Evolutionary conservation across 192 early-diverging fungal species (phyloP).

Genomic region (Rhizophlyctis rosea): DNA sequence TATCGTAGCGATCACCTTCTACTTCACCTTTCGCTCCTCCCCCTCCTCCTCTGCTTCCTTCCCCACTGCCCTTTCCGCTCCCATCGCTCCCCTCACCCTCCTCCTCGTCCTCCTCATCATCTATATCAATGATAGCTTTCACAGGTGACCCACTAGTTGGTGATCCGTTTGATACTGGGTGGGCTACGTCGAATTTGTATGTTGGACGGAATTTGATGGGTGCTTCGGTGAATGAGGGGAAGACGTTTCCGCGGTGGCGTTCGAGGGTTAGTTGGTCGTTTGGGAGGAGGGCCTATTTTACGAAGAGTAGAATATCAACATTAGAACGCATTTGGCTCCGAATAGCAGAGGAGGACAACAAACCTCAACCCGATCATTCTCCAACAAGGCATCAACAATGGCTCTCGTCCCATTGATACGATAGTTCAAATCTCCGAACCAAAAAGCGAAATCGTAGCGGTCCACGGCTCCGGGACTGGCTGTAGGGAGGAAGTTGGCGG

Average conservation of each 20-base stretch:
- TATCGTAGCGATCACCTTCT: constrained; percentile 18
- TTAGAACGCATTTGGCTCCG: no score
- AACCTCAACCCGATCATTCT: background rate
- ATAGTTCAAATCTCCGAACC: constrained; percentile 97
- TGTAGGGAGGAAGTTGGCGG: no score
- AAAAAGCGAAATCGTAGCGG: constrained; percentile 62
- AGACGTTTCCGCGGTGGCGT: constrained; percentile 60
- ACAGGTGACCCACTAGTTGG: background rate
- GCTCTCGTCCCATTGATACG: constrained; percentile 36
- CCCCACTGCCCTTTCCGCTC: no score
- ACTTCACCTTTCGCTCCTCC: background rate
- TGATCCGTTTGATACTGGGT: no score
- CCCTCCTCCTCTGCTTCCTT: no score
- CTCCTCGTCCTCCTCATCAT: no score
- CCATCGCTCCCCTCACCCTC: no score
- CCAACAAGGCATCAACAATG: background rate
- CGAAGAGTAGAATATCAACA: no score
- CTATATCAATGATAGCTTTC: background rate
- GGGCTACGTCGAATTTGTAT: constrained; percentile 89
- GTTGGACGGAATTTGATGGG: constrained; percentile 79
- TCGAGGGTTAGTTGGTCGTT: constrained; percentile 55
- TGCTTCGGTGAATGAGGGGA: constrained; percentile 78
- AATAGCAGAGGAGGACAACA: background rate
- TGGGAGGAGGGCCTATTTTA: background rate
- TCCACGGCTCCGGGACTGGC: no score